phyloP scores from a whole-genome alignment of 352 stramenopile species.

The Aphanomyces cochlioides region DNA sequence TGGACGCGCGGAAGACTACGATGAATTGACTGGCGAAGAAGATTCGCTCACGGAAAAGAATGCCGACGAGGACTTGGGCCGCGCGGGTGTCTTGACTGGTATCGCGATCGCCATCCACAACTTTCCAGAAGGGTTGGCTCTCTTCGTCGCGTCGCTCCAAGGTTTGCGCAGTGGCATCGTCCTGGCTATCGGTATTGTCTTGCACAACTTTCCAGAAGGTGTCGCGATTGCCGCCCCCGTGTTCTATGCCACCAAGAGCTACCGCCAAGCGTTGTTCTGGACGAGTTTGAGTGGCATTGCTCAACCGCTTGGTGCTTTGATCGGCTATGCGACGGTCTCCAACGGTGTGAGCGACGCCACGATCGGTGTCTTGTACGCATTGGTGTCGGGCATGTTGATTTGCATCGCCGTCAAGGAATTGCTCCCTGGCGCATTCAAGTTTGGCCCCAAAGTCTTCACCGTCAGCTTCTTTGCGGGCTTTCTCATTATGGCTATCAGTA shows the following conservation, averaged over 20 bases:
- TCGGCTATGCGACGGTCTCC: slow-evolving; percentile 80
- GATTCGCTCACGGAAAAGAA: background rate
- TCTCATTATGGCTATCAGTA: slow-evolving; percentile 82
- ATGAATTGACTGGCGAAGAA: background rate
- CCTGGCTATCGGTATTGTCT: slow-evolving; percentile 93
- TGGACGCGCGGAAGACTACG: background rate
- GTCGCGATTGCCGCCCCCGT: slow-evolving; percentile 93
- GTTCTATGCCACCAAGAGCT: slow-evolving; percentile 94
- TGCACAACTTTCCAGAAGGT: slow-evolving; percentile 98
- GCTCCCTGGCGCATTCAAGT: slow-evolving; percentile 86
- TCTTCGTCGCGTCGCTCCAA: slow-evolving; percentile 90
- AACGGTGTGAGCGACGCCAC: slow-evolving; percentile 66
- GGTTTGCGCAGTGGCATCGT: slow-evolving; percentile 87
- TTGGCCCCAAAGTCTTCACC: slow-evolving; percentile 84
- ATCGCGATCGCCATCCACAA: slow-evolving; percentile 97
- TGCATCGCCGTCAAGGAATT: slow-evolving; percentile 92
- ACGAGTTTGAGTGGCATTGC: slow-evolving; percentile 87
- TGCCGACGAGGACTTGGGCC: slow-evolving; percentile 45
- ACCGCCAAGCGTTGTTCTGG: slow-evolving; percentile 91
- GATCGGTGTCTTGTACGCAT: slow-evolving; percentile 84
- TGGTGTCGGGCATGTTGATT: slow-evolving; percentile 93
- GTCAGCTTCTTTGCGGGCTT: slow-evolving; percentile 82
- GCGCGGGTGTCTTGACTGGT: slow-evolving; percentile 89
- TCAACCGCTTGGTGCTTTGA: slow-evolving; percentile 83
- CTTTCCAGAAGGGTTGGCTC: slow-evolving; percentile 95